Evolutionary conservation across 139 green algal genomes (phyloP).

Genomic region (Zygnema circumcarinatum): DNA sequence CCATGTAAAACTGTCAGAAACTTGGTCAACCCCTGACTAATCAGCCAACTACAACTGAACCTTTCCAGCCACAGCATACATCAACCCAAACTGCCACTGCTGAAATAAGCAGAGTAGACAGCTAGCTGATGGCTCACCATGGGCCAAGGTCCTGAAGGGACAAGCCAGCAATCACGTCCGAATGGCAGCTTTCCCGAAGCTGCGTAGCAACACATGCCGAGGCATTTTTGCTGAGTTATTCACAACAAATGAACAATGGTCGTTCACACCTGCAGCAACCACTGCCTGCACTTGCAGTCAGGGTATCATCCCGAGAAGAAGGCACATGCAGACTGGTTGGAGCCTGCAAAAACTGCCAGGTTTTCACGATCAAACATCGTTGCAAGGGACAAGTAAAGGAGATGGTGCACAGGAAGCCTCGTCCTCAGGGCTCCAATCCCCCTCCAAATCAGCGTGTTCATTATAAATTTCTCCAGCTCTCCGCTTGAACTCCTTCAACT

Average conservation of each 20-base stretch:
- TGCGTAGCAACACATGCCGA: neutral
- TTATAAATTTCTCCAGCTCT: slow-evolving; percentile 23
- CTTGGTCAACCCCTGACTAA: neutral
- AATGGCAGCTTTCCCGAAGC: neutral
- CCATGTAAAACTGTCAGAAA: neutral
- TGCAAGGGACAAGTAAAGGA: neutral
- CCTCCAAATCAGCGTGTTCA: slow-evolving; percentile 21
- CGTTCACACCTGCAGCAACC: neutral
- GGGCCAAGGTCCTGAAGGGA: neutral
- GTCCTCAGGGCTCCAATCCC: slow-evolving; percentile 9
- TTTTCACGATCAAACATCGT: neutral
- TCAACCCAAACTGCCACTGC: neutral
- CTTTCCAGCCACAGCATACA: neutral
- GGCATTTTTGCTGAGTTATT: neutral
- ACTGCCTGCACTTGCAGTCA: neutral
- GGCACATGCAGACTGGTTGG: neutral
- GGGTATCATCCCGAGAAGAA: neutral
- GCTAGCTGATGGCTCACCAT: neutral
- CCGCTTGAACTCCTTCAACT: slow-evolving; percentile 37
- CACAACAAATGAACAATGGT: neutral
- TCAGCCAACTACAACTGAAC: neutral
- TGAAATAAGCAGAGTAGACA: neutral
- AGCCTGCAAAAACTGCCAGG: neutral
- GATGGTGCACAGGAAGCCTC: slow-evolving; percentile 24
- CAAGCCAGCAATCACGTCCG: neutral